Conservation (phyloP, 2,329 filamentous ascomycete genomes). For the Epichloe gansuensis region DNA sequence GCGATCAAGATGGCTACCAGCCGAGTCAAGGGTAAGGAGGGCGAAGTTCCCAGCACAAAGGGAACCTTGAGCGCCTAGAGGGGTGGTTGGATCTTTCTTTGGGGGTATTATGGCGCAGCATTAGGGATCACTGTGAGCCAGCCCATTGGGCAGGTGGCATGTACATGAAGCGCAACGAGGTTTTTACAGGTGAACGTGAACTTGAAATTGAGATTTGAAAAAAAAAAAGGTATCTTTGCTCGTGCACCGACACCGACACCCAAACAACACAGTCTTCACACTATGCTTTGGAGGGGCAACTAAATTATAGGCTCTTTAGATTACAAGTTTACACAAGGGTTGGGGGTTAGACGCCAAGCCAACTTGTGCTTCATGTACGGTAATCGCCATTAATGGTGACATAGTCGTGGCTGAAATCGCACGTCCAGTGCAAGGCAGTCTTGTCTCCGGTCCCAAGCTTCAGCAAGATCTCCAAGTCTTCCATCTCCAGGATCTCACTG, state of each 20-base stretch:
- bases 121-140: no score
- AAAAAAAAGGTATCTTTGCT: no score
- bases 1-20: slow-evolving; percentile 68
- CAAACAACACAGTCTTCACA: no score
- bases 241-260: no score
- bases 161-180: no score
- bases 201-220: no score
- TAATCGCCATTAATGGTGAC: slow-evolving; percentile 58
- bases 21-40: slow-evolving; percentile 65
- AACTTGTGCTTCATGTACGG: slow-evolving; percentile 33
- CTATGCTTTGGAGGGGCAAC: no score
- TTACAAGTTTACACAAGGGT: no score
- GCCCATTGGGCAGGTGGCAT: no score
- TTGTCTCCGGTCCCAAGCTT: slow-evolving; percentile 54
- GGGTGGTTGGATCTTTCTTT: slow-evolving; percentile 1
- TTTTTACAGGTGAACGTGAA: no score
- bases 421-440: slow-evolving; percentile 69
- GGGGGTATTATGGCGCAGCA: background rate
- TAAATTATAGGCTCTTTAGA: no score
- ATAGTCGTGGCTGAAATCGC: slow-evolving; percentile 77
- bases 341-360: no score
- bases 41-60: slow-evolving; percentile 93
- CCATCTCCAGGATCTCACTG: slow-evolving; percentile 62
- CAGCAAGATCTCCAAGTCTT: slow-evolving; percentile 70
- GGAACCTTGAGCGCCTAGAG: slow-evolving; percentile 61